phyloP scores from a whole-genome alignment of 108 stramenopile species.

The Asterionellopsis glacialis region DNA sequence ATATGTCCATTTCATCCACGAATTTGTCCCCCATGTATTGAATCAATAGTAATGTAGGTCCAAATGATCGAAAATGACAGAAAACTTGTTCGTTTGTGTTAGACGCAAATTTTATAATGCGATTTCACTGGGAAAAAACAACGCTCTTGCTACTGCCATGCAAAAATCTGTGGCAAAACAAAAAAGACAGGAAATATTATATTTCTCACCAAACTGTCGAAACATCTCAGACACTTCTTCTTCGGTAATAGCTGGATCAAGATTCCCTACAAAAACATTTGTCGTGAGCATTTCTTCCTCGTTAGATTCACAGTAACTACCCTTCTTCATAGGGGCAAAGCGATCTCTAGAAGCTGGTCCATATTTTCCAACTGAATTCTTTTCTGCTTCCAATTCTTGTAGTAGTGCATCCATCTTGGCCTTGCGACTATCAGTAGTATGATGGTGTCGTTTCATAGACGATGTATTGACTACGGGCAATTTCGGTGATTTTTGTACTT shows the following conservation, averaged over 20 bases:
- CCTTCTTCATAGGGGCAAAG: slow-evolving; percentile 51
- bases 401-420: slow-evolving; percentile 79
- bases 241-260: slow-evolving; percentile 83
- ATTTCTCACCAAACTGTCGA: slow-evolving; percentile 77
- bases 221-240: slow-evolving; percentile 76
- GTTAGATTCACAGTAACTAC: slow-evolving; percentile 67
- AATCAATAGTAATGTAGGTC: no score
- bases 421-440: slow-evolving; percentile 40
- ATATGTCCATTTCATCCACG: no score
- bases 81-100: no score
- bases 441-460: slow-evolving; percentile 60
- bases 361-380: slow-evolving; percentile 15
- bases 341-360: slow-evolving; percentile 13
- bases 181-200: not conserved
- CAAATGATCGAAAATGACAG: no score
- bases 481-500: not conserved
- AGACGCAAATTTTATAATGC: no score
- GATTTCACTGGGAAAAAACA: no score
- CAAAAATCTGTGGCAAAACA: no score
- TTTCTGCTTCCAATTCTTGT: slow-evolving; percentile 57
- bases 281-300: slow-evolving; percentile 81
- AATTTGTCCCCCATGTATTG: no score
- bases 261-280: slow-evolving; percentile 86
- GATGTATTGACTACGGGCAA: slow-evolving; percentile 28
- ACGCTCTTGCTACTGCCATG: no score